Conservation (phyloP, 2,329 filamentous ascomycete species). For the Cladosporium sp. region DNA sequence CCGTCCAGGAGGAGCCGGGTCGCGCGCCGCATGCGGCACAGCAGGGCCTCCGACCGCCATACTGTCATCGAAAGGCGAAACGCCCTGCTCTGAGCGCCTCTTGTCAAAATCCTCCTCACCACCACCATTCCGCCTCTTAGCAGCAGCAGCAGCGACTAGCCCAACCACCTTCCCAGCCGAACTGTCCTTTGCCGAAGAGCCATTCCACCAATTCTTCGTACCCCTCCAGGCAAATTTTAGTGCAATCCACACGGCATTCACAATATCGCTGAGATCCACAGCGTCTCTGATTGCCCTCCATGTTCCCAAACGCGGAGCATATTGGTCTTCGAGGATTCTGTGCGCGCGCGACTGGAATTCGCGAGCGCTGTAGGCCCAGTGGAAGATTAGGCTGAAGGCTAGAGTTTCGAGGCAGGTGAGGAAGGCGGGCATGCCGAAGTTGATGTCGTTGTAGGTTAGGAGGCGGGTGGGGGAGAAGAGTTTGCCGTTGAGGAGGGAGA, state of each 20-base stretch:
- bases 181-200: background rate
- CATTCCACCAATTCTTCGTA: slow-evolving; percentile 13
- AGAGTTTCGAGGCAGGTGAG: slow-evolving; percentile 17
- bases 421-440: slow-evolving; percentile 18
- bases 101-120: background rate
- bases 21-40: slow-evolving; percentile 13
- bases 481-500: slow-evolving; percentile 19
- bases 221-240: slow-evolving; percentile 12
- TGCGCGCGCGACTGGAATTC: slow-evolving; percentile 16
- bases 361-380: slow-evolving; percentile 16
- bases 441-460: slow-evolving; percentile 20
- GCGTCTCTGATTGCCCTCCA: slow-evolving; percentile 16
- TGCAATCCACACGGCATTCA: slow-evolving; percentile 14
- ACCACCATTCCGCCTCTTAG: background rate
- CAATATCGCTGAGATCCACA: slow-evolving; percentile 17
- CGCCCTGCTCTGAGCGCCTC: background rate
- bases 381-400: slow-evolving; percentile 18
- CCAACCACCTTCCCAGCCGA: background rate
- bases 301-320: slow-evolving; percentile 14
- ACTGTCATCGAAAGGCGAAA: slow-evolving; percentile 13
- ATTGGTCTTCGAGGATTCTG: slow-evolving; percentile 7
- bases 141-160: slow-evolving; percentile 10
- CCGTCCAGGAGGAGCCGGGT: slow-evolving; percentile 12
- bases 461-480: slow-evolving; percentile 16
- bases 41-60: slow-evolving; percentile 7